Conservation (phyloP, 2,329 filamentous ascomycete species). For the Aspergillus flavus region DNA sequence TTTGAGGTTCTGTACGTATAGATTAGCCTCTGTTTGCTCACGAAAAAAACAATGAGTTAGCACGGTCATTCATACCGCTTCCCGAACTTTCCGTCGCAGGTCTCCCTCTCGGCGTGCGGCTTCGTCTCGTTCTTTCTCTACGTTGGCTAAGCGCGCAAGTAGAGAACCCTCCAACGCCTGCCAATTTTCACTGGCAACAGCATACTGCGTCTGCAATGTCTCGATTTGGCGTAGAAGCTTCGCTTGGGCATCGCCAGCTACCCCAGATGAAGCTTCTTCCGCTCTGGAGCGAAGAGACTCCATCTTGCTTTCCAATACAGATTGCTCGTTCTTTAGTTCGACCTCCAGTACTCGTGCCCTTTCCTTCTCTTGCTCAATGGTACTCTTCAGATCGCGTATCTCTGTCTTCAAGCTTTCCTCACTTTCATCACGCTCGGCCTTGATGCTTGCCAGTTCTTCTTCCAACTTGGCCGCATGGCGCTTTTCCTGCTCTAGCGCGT, state of each 20-base stretch:
- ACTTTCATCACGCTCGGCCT: constrained; percentile 75
- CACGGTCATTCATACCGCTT: constrained; percentile 64
- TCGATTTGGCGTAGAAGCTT: constrained; percentile 93
- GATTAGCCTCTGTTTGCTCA: constrained; percentile 9
- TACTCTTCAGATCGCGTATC: constrained; percentile 71
- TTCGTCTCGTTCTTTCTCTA: constrained; percentile 93
- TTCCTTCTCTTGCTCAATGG: constrained; percentile 72
- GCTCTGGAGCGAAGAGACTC: constrained; percentile 82
- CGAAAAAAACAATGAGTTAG: neutral
- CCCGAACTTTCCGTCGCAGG: constrained; percentile 83
- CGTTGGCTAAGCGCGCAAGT: constrained; percentile 70
- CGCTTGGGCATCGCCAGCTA: constrained; percentile 78
- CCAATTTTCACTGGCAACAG: constrained; percentile 95
- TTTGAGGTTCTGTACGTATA: constrained; percentile 60
- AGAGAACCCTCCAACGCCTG: constrained; percentile 90
- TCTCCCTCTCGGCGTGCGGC: constrained; percentile 80
- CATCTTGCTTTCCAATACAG: constrained; percentile 80
- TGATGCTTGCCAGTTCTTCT: constrained; percentile 65
- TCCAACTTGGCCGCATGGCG: constrained; percentile 57
- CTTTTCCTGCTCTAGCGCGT: constrained; percentile 67
- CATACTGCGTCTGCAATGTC: constrained; percentile 92
- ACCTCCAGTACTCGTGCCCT: constrained; percentile 68
- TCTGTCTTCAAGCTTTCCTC: constrained; percentile 71
- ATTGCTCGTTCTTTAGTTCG: constrained; percentile 78
- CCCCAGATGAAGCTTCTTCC: constrained; percentile 85